Evolutionary conservation across 2,329 filamentous ascomycete genomes (phyloP).

Genomic region (Fusarium albidum): DNA sequence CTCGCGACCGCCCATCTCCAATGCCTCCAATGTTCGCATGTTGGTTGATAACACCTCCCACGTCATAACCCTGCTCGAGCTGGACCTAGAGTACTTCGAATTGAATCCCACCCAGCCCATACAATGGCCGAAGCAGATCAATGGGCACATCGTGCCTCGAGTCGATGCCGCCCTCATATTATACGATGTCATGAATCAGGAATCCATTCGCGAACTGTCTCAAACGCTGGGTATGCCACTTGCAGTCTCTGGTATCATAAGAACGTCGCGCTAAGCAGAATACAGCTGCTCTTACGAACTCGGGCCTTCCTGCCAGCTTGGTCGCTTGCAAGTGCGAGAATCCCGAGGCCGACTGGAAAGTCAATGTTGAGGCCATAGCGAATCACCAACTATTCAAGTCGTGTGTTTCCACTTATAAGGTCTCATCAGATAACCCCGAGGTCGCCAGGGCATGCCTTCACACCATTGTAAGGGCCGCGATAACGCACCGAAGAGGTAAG

Average conservation of each 20-base stretch:
- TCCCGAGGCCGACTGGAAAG: slow-evolving; percentile 72
- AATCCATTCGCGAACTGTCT: slow-evolving; percentile 77
- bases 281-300: slow-evolving; percentile 76
- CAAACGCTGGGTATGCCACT: slow-evolving; percentile 73
- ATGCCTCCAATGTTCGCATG: slow-evolving; percentile 65
- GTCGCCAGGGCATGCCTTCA: slow-evolving; percentile 79
- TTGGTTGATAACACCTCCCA: slow-evolving; percentile 66
- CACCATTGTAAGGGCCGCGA: slow-evolving; percentile 75
- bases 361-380: slow-evolving; percentile 73
- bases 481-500: slow-evolving; percentile 72
- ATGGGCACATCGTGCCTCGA: slow-evolving; percentile 74
- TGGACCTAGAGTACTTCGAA: slow-evolving; percentile 72
- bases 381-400: slow-evolving; percentile 71
- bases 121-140: slow-evolving; percentile 72
- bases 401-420: slow-evolving; percentile 76
- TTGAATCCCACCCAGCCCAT: slow-evolving; percentile 64
- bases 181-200: slow-evolving; percentile 85
- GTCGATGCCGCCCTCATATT: slow-evolving; percentile 86
- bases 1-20: slow-evolving; percentile 59
- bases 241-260: neutral
- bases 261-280: slow-evolving; percentile 15
- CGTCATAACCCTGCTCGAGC: slow-evolving; percentile 69
- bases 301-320: slow-evolving; percentile 78
- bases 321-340: slow-evolving; percentile 92
- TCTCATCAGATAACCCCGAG: slow-evolving; percentile 74